phyloP scores from a whole-genome alignment of 2,329 filamentous ascomycete species.

The Mycosphaerella sp. region DNA sequence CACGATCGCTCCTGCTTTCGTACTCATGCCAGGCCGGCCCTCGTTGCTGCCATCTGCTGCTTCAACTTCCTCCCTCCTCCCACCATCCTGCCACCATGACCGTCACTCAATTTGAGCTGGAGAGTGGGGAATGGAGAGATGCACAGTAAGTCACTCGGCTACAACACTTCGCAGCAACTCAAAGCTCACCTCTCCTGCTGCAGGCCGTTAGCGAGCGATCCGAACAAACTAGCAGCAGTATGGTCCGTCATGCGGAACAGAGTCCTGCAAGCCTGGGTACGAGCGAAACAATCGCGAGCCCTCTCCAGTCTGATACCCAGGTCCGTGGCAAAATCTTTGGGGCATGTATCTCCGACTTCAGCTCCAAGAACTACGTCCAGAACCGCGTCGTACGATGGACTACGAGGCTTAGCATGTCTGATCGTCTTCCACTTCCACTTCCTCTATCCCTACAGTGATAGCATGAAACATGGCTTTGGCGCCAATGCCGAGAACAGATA shows the following conservation, averaged over 20 bases:
- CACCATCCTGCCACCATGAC: neutral
- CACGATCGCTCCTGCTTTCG: no score
- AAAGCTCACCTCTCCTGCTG: neutral
- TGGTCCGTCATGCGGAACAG: neutral
- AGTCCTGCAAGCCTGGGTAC: neutral
- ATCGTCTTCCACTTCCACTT: slow-evolving; percentile 21
- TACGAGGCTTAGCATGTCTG: slow-evolving; percentile 17
- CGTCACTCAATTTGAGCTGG: neutral
- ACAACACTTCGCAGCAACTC: neutral
- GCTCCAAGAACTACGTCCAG: neutral
- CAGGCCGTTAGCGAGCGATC: neutral
- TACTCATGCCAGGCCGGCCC: no score
- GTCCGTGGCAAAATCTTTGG: neutral
- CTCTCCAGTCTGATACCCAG: neutral
- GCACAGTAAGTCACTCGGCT: neutral
- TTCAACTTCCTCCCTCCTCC: no score
- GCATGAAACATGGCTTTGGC: slow-evolving; percentile 8
- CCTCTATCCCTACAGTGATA: slow-evolving; percentile 12
- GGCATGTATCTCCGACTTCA: neutral
- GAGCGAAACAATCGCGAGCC: neutral
- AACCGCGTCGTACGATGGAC: slow-evolving; percentile 14
- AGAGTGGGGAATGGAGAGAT: neutral
- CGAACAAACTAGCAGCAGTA: neutral
- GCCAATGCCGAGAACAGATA: slow-evolving; percentile 3
- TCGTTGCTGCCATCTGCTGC: no score